A percentile compares a stretch with the other conserved stretches of the same genome.
Evolutionary conservation across 2,329 filamentous ascomycete species (phyloP).

Genomic region (Phyllosticta paracitricarpa): DNA sequence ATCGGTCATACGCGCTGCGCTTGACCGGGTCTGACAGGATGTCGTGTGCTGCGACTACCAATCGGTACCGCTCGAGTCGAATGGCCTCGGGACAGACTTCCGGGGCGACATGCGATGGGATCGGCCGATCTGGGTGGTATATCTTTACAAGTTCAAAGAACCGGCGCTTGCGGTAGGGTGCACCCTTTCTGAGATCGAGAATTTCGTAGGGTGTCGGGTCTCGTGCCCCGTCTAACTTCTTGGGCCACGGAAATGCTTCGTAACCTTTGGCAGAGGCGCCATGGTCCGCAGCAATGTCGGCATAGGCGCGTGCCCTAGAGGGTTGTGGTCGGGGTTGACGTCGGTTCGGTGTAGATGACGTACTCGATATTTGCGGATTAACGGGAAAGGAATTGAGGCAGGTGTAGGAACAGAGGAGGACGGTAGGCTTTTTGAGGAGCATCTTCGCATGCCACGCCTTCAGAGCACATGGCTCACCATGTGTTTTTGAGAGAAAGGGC

Average conservation of each 20-base stretch:
- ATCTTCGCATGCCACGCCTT: slow-evolving; percentile 17
- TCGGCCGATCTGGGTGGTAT: slow-evolving; percentile 76
- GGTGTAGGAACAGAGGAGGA: slow-evolving; percentile 22
- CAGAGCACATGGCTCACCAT: slow-evolving; percentile 7
- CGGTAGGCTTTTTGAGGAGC: slow-evolving; percentile 27
- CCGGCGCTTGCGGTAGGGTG: slow-evolving; percentile 68
- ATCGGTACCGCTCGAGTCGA: slow-evolving; percentile 78
- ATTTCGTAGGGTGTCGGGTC: slow-evolving; percentile 84
- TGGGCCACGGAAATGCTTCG: slow-evolving; percentile 22
- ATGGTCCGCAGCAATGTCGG: slow-evolving; percentile 16
- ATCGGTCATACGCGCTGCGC: slow-evolving; percentile 70
- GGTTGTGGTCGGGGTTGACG: slow-evolving; percentile 21
- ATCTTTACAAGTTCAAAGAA: slow-evolving; percentile 92
- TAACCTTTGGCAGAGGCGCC: neutral
- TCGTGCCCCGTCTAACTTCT: slow-evolving; percentile 25
- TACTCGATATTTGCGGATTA: slow-evolving; percentile 20
- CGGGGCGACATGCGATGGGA: slow-evolving; percentile 17
- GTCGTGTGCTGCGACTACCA: slow-evolving; percentile 78
- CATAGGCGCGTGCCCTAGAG: slow-evolving; percentile 17
- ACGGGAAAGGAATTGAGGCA: slow-evolving; percentile 16
- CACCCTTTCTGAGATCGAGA: slow-evolving; percentile 51
- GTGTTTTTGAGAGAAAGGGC: neutral
- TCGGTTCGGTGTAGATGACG: slow-evolving; percentile 31
- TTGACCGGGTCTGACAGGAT: slow-evolving; percentile 75
- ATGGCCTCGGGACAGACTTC: slow-evolving; percentile 44